phyloP scores from a whole-genome alignment of 2,329 filamentous ascomycete species.

The Neofusicoccum umdonicola region DNA sequence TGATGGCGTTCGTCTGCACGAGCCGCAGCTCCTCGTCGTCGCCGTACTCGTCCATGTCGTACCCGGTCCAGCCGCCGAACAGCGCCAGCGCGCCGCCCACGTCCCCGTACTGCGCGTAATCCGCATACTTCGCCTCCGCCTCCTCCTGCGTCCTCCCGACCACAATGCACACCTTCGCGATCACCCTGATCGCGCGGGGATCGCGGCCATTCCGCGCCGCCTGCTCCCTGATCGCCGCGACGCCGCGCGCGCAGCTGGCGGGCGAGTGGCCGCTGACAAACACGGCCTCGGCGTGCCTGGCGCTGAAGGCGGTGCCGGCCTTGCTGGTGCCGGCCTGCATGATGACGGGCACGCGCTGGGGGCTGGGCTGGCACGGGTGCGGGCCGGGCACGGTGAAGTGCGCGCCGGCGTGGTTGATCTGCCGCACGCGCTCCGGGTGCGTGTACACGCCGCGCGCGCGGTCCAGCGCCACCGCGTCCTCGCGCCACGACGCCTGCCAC shows the following conservation, averaged over 20 bases:
- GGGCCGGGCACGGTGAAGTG: constrained; percentile 64
- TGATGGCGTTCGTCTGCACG: constrained; percentile 13
- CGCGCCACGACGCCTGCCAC: constrained; percentile 65
- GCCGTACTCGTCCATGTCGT: constrained; percentile 59
- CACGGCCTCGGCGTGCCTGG: constrained; percentile 68
- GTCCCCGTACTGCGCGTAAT: constrained; percentile 61
- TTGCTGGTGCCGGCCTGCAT: constrained; percentile 69
- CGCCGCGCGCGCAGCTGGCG: constrained; percentile 58
- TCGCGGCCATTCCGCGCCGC: constrained; percentile 58
- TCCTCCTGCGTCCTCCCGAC: constrained; percentile 65
- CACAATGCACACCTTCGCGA: constrained; percentile 65
- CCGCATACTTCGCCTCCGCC: constrained; percentile 61
- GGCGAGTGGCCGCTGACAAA: constrained; percentile 67
- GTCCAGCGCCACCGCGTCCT: constrained; percentile 63
- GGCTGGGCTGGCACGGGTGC: constrained; percentile 64
- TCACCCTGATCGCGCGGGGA: constrained; percentile 62
- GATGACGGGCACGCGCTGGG: constrained; percentile 66
- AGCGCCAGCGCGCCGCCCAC: constrained; percentile 66
- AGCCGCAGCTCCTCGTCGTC: constrained; percentile 60
- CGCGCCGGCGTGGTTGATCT: constrained; percentile 65
- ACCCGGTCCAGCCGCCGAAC: constrained; percentile 74
- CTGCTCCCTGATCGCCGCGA: constrained; percentile 60
- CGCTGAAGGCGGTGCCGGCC: constrained; percentile 65
- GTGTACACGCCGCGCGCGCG: constrained; percentile 60
- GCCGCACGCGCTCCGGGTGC: constrained; percentile 56